Conservation (phyloP, 176 grass and related monocot species). For the Raddia distichophylla region DNA sequence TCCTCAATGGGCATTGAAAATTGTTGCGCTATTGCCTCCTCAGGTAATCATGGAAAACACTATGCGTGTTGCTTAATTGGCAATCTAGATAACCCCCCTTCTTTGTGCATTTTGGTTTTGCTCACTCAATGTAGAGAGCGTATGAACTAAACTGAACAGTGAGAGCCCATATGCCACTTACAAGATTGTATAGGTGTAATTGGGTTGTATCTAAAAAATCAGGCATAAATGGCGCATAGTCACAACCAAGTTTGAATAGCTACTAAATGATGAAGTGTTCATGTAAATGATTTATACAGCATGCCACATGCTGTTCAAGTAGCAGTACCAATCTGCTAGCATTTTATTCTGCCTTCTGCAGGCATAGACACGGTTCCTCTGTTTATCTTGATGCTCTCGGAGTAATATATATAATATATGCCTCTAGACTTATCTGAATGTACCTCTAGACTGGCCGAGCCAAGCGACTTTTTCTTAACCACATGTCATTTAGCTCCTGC, state of each 20-base stretch:
- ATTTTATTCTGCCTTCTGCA: neutral
- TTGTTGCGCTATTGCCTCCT: neutral
- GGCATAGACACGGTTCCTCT: neutral
- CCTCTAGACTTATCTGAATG: neutral
- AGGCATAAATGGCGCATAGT: neutral
- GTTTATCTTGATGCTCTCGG: neutral
- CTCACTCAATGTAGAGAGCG: neutral
- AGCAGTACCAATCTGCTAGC: neutral
- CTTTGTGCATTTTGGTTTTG: neutral
- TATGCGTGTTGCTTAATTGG: neutral
- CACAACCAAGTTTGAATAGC: neutral
- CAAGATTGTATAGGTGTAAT: neutral
- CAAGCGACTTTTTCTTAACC: neutral
- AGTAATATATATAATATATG: neutral
- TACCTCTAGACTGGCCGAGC: neutral
- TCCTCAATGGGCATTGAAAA: neutral
- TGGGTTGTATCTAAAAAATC: neutral
- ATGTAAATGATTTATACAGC: neutral
- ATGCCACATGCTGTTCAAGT: neutral
- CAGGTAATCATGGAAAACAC: neutral
- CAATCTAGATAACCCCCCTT: neutral
- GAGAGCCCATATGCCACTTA: neutral
- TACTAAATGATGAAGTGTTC: too few species aligned
- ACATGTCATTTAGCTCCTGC: neutral
- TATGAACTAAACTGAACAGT: neutral